Percentiles rank a stretch among this genome's conserved stretches.
Evolutionary conservation across 2,329 filamentous ascomycete species (phyloP).

Genomic region (Chrysosporium keratinophilum): DNA sequence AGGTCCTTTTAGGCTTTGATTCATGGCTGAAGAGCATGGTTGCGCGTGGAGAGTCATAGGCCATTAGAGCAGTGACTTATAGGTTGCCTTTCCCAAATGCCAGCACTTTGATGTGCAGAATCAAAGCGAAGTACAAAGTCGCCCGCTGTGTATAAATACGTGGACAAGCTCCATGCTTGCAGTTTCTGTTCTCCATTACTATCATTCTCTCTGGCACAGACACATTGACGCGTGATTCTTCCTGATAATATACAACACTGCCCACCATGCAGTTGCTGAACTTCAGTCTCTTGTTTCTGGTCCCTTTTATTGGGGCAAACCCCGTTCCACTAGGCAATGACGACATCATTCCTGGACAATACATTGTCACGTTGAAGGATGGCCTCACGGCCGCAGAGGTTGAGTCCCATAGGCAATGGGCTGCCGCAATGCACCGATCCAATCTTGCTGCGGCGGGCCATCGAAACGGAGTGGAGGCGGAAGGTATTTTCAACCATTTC

Average conservation of each 20-base stretch:
- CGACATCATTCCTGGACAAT: constrained; percentile 9
- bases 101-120: too few relatives aligned
- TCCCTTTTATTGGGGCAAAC: constrained; percentile 8
- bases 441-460: constrained; percentile 5
- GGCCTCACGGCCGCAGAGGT: constrained; percentile 4
- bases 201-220: too few relatives aligned
- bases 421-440: constrained; percentile 6
- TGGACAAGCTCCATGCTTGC: too few relatives aligned
- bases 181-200: too few relatives aligned
- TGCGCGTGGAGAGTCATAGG: too few relatives aligned
- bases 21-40: too few relatives aligned
- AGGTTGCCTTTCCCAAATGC: too few relatives aligned
- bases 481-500: constrained; percentile 8
- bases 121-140: too few relatives aligned
- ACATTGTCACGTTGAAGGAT: constrained; percentile 12
- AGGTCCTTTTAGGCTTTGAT: too few relatives aligned
- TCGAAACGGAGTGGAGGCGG: neutral
- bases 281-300: neutral
- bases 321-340: neutral
- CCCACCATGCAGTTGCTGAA: constrained; percentile 8
- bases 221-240: neutral
- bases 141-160: too few relatives aligned
- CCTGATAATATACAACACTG: neutral
- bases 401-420: constrained; percentile 6
- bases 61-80: too few relatives aligned